Evolutionary conservation across 106 monocot genomes (phyloP).

Genomic region (Dendrobium chrysotoxum): DNA sequence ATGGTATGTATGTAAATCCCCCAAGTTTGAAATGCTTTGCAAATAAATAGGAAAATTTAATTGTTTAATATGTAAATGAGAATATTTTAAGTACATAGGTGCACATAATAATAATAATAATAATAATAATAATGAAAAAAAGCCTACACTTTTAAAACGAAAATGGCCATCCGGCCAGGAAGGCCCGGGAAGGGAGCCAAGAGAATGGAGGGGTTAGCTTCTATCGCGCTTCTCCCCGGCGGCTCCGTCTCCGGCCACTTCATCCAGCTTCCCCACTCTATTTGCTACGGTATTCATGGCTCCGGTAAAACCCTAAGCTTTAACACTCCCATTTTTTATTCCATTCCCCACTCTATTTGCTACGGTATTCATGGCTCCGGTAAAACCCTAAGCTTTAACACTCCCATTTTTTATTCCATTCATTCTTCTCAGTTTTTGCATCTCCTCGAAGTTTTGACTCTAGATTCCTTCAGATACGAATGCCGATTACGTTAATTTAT

Average conservation of each 20-base stretch:
- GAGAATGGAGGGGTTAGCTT: constrained; percentile 81
- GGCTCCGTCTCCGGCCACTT: constrained; percentile 92
- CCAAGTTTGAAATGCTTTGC: no score
- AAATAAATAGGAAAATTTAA: no score
- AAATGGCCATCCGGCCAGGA: no score
- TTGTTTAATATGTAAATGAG: no score
- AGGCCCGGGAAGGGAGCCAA: constrained; percentile 3
- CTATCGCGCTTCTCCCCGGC: constrained; percentile 66
- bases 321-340: no score
- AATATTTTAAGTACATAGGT: no score
- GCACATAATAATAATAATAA: no score
- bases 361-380: constrained; percentile 90
- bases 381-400: constrained; percentile 11
- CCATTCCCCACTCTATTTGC: constrained; percentile 71
- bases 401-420: not conserved
- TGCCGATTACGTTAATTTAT: not conserved
- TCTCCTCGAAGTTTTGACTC: not conserved
- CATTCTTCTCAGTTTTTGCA: not conserved
- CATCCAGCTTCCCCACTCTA: constrained; percentile 60
- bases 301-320: constrained; percentile 45
- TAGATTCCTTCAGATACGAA: not conserved
- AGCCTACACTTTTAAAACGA: no score
- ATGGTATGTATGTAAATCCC: no score
- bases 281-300: constrained; percentile 87
- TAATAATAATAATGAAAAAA: no score